These are phyloP conservation scores for Russula griseocarnosa DNA, from an alignment of 768 basidiomycete genomes.

Conservation along the genomic window DNA sequence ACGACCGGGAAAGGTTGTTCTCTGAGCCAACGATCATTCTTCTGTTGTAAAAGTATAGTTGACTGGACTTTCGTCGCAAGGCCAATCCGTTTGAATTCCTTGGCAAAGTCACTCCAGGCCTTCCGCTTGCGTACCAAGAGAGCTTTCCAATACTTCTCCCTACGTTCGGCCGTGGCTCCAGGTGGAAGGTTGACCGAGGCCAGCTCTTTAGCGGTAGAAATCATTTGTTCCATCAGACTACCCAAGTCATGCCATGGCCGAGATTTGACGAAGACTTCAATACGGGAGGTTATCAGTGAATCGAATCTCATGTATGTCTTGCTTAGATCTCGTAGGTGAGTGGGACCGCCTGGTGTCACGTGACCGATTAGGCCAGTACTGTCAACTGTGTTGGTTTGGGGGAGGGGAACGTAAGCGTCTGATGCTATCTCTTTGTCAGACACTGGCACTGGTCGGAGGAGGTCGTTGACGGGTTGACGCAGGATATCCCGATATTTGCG, in stretches of 20 bases:
- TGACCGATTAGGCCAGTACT: background rate
- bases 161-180: conserved; percentile 45
- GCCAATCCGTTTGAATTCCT: conserved; percentile 79
- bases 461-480: conserved; percentile 59
- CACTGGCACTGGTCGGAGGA: conserved; percentile 32
- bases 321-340: conserved; percentile 47
- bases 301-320: conserved; percentile 52
- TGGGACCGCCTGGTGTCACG: conserved; percentile 24
- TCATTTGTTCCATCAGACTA: conserved; percentile 57
- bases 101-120: conserved; percentile 87
- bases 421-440: background rate
- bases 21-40: conserved; percentile 57
- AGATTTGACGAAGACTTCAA: conserved; percentile 43
- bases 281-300: conserved; percentile 40
- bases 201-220: conserved; percentile 56
- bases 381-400: background rate
- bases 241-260: conserved; percentile 46
- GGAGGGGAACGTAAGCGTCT: background rate
- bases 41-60: conserved; percentile 55
- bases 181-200: conserved; percentile 43
- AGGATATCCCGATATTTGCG: conserved; percentile 89
- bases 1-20: conserved; percentile 49
- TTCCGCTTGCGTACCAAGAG: conserved; percentile 79
- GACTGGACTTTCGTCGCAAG: conserved; percentile 69
- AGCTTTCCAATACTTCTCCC: conserved; percentile 63